Conservation (phyloP, 257 asterid species). For the Ligustrum vulgare region DNA sequence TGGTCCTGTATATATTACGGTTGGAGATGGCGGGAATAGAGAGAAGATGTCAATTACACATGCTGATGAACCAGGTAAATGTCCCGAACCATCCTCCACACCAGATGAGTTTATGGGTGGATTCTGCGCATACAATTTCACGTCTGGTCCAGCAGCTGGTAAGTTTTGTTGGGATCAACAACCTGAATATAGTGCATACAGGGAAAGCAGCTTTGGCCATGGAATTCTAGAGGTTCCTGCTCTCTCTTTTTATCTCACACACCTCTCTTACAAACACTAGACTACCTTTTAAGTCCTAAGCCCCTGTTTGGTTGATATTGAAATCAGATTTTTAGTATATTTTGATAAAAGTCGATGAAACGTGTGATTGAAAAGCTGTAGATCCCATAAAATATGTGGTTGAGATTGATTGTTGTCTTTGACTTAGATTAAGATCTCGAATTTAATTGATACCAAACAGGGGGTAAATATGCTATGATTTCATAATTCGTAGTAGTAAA, state of each 20-base stretch:
- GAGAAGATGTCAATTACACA: constrained; percentile 80
- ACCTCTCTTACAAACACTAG: background rate
- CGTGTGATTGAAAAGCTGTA: no score
- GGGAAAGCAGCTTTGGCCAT: constrained; percentile 94
- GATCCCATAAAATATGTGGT: no score
- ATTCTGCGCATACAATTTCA: constrained; percentile 74
- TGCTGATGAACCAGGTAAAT: constrained; percentile 69
- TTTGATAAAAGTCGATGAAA: no score
- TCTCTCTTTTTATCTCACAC: background rate
- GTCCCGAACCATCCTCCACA: constrained; percentile 75
- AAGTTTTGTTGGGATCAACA: constrained; percentile 92
- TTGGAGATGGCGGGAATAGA: constrained; percentile 94
- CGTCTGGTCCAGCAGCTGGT: constrained; percentile 87
- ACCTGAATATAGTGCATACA: constrained; percentile 86
- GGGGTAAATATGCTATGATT: background rate
- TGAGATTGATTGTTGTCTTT: no score
- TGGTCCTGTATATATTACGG: constrained; percentile 74
- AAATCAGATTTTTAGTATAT: no score
- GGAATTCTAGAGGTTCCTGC: constrained; percentile 78
- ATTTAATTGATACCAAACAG: no score
- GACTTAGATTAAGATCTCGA: no score
- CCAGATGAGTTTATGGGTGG: constrained; percentile 83
- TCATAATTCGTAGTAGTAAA: background rate
- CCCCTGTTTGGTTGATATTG: no score
- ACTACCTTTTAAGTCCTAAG: background rate